Evolutionary conservation across 2,329 filamentous ascomycete species (phyloP).

Genomic region (Fusarium robinianum): DNA sequence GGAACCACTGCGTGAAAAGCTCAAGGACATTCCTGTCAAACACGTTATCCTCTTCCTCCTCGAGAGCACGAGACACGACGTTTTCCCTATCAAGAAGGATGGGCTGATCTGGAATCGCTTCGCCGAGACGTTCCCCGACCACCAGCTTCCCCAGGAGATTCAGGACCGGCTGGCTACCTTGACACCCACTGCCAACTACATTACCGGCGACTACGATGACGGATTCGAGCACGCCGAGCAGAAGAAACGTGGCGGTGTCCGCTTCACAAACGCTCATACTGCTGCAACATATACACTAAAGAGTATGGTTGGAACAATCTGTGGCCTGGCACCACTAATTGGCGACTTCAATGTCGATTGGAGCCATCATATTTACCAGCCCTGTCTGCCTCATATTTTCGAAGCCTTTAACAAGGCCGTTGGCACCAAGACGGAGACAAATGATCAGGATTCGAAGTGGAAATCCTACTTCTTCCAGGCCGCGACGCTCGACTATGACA

Average conservation of each 20-base stretch:
- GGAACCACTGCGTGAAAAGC: slow-evolving; percentile 30
- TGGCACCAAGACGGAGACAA: slow-evolving; percentile 2
- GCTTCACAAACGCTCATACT: slow-evolving; percentile 47
- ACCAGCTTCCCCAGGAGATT: slow-evolving; percentile 41
- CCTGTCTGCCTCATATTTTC: slow-evolving; percentile 49
- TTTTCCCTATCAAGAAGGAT: slow-evolving; percentile 50
- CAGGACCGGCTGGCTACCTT: slow-evolving; percentile 36
- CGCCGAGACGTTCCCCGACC: slow-evolving; percentile 39
- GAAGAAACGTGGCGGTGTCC: slow-evolving; percentile 45
- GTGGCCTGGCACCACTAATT: slow-evolving; percentile 48
- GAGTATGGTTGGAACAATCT: slow-evolving; percentile 47
- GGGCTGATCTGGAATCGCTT: slow-evolving; percentile 45
- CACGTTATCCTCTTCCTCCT: slow-evolving; percentile 51
- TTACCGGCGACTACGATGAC: slow-evolving; percentile 45
- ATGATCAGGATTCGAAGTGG: slow-evolving; percentile 36
- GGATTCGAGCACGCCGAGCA: slow-evolving; percentile 36
- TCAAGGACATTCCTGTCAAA: slow-evolving; percentile 44
- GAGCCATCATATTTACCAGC: slow-evolving; percentile 49
- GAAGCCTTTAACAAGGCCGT: slow-evolving; percentile 40
- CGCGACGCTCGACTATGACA: slow-evolving; percentile 42
- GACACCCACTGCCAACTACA: slow-evolving; percentile 40
- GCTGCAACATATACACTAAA: slow-evolving; percentile 51
- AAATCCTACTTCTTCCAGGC: slow-evolving; percentile 42
- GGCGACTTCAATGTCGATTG: slow-evolving; percentile 50
- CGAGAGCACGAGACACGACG: slow-evolving; percentile 51